Evolutionary conservation across 1,139 yeast genomes (phyloP), one percentile per base, ranked within the genome.

Genomic region (Debaryomyces udenii): DNA sequence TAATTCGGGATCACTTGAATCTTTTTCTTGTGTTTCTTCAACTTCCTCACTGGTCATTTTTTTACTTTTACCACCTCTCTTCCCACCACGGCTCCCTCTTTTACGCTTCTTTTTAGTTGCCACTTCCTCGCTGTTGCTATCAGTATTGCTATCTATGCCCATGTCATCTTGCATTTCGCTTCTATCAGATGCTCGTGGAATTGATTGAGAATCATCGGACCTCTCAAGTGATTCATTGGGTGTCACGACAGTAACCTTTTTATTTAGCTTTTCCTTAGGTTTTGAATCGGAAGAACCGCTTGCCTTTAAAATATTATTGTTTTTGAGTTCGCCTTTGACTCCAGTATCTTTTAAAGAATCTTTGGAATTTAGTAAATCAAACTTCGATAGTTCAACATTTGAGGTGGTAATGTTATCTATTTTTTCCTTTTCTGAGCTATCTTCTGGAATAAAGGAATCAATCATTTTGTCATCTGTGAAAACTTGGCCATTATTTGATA

Each of bases 31-130:
- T 6, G 49, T 51, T 6, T 42, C 47, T 10, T 40, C 48, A n/a
- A 37, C 13, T 36, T 49, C 27, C 10, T 38, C 46, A 23, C 18
- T 10, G 20, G 49, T 42, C 45, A 57, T 52, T 29, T 17, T 37
- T 57, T 75, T 78, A 50, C 76, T 78, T 49, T 80, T 64, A 2
- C 70, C 72, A 9, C 73, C 69, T 38, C 78, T 51, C 44, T 64
- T 81, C 0, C 96, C 96, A 6, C 96, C 97, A 45, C 98, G 73
- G 10, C 85, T 74, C 3, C 97, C 97, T 54, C 97, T 76, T 57
- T 87, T 90, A 17, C 97, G 72, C 56, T 78, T 83, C 61, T 64
- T 68, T 45, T 67, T 65, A 0, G 57, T 49, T 0, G 42, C 35
- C 9, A 47, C 44, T 22, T 47, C 54, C 2, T 45, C 45, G 13